Percentiles rank a stretch among this genome's conserved stretches.
Conservation (phyloP, 805 yeast genomes). For the Starmerella tilneyi region DNA sequence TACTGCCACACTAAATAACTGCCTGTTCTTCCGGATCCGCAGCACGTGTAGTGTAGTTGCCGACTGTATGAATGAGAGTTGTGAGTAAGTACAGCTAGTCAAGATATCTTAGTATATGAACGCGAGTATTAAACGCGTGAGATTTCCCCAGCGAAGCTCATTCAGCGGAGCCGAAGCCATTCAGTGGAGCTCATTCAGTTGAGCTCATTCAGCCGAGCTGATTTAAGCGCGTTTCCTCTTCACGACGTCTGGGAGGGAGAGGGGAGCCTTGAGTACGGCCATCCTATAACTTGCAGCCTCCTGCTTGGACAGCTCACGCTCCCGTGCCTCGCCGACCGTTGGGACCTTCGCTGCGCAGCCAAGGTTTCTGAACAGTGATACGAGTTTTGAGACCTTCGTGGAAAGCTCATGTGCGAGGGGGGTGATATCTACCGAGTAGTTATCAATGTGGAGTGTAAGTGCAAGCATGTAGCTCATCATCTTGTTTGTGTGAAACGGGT, state of each 20-base stretch:
- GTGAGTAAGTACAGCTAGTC: no score
- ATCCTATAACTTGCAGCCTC: slow-evolving; percentile 52
- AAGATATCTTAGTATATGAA: no score
- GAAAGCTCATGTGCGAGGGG: slow-evolving; percentile 80
- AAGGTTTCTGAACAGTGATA: slow-evolving; percentile 59
- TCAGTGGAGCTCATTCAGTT: background rate
- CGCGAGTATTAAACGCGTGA: no score
- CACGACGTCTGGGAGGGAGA: slow-evolving; percentile 73
- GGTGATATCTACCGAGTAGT: slow-evolving; percentile 60
- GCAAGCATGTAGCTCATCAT: slow-evolving; percentile 69
- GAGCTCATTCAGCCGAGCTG: background rate
- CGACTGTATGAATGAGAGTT: no score
- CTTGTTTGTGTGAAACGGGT: slow-evolving; percentile 82
- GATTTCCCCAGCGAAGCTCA: no score
- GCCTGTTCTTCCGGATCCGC: no score
- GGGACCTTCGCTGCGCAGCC: slow-evolving; percentile 74
- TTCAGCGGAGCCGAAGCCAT: no score
- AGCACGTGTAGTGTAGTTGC: no score
- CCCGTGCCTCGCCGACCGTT: slow-evolving; percentile 35
- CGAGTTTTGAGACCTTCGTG: slow-evolving; percentile 63
- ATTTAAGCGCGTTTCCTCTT: slow-evolving; percentile 29
- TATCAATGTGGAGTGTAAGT: slow-evolving; percentile 62
- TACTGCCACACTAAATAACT: no score
- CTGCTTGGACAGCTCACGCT: slow-evolving; percentile 29
- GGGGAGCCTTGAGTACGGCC: slow-evolving; percentile 79